Conservation (phyloP, 345 rosid species). For the Cardamine occulta region DNA sequence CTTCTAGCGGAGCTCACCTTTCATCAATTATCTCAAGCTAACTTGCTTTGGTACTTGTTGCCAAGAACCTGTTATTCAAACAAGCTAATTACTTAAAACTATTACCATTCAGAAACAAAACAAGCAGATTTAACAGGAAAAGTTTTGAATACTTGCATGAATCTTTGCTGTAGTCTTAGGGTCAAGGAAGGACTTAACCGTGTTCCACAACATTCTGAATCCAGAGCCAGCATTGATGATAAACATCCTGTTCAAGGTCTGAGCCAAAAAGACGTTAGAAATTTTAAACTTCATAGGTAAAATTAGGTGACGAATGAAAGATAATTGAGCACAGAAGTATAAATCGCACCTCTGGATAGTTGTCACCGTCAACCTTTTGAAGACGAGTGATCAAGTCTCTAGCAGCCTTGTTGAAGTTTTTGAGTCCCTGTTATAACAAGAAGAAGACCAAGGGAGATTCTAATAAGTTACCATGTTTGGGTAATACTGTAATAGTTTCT, state of each 20-base stretch:
- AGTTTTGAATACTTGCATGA: constrained; percentile 57
- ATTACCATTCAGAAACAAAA: constrained; percentile 20
- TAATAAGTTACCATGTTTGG: constrained; percentile 17
- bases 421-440: constrained; percentile 68
- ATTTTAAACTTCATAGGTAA: background rate
- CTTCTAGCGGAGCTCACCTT: constrained; percentile 43
- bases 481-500: background rate
- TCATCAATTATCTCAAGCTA: constrained; percentile 93
- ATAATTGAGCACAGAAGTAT: background rate
- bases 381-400: constrained; percentile 83
- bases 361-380: constrained; percentile 91
- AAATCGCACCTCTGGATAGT: constrained; percentile 82
- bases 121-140: constrained; percentile 1
- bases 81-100: constrained; percentile 20
- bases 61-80: constrained; percentile 75
- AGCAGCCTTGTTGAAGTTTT: constrained; percentile 85
- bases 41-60: constrained; percentile 89
- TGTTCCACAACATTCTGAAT: constrained; percentile 98
- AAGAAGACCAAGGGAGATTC: background rate
- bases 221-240: constrained; percentile 99
- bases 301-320: background rate
- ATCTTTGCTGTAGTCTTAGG: constrained; percentile 97
- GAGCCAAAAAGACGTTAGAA: constrained; percentile 33
- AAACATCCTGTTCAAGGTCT: constrained; percentile 97
- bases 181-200: constrained; percentile 93